Conservation (phyloP, 73 alveolate genomes). For the Paramecium biaurelia region DNA sequence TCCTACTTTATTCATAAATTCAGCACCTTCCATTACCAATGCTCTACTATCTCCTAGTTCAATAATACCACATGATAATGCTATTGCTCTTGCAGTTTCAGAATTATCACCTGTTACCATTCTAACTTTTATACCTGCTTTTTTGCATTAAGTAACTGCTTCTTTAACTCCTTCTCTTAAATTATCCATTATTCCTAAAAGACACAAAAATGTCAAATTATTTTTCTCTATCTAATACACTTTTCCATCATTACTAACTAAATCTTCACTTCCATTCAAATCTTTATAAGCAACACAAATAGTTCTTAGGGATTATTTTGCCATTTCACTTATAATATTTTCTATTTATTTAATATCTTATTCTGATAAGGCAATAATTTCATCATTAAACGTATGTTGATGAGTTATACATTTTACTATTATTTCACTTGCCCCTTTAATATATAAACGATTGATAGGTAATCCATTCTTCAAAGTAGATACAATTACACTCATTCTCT, state of each 20-base stretch:
- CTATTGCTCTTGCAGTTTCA: conserved; percentile 91
- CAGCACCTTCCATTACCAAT: conserved; percentile 73
- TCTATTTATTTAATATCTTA: conserved; percentile 11
- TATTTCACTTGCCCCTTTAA: conserved; percentile 65
- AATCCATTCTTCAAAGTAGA: not conserved
- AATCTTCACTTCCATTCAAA: conserved; percentile 55
- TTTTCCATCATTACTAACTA: conserved; percentile 53
- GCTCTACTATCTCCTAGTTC: conserved; percentile 32
- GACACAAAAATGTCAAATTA: conserved; percentile 72
- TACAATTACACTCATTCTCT: conserved; percentile 60
- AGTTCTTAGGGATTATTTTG: conserved; percentile 81
- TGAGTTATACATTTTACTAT: not conserved
- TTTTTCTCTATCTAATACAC: conserved; percentile 67
- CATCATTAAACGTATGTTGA: not conserved
- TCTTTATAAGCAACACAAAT: conserved; percentile 78
- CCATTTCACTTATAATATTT: conserved; percentile 73
- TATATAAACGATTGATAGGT: not conserved
- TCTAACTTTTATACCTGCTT: conserved; percentile 87
- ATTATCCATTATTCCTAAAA: conserved; percentile 81
- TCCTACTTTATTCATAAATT: conserved; percentile 77
- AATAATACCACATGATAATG: conserved; percentile 80
- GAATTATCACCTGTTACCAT: conserved; percentile 96
- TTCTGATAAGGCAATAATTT: not conserved
- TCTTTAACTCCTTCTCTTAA: conserved; percentile 75
- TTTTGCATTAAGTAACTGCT: conserved; percentile 55